Percentiles rank a stretch among this genome's conserved stretches.
phyloP scores from a whole-genome alignment of 441 rosid genomes.

The Dalechampia spathulata region DNA sequence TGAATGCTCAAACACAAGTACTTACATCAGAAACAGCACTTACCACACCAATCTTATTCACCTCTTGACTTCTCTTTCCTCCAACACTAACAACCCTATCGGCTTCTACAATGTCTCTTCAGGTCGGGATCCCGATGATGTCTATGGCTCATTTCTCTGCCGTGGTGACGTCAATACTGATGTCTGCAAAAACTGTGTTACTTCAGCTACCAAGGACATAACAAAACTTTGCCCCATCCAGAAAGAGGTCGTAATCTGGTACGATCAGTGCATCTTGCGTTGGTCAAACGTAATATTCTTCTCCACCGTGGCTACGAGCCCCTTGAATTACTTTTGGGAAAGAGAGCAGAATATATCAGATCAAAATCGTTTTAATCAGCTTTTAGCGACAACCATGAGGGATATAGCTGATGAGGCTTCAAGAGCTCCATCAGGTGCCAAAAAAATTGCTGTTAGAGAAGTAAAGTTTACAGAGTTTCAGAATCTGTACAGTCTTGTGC shows the following conservation, averaged over 20 bases:
- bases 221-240: conserved; percentile 10
- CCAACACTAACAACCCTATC: background rate
- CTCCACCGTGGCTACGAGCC: background rate
- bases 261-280: conserved; percentile 18
- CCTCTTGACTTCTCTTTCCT: conserved; percentile 18
- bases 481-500: conserved; percentile 27
- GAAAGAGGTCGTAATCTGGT: conserved; percentile 8
- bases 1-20: conserved; percentile 8
- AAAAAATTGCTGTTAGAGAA: conserved; percentile 15
- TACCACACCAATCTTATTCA: conserved; percentile 15
- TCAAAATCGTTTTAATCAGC: background rate
- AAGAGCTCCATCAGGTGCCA: background rate
- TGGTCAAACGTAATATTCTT: conserved; percentile 12
- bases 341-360: background rate
- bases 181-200: conserved; percentile 19
- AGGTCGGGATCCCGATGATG: conserved; percentile 1
- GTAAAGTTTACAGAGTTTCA: conserved; percentile 12
- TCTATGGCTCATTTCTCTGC: conserved; percentile 33
- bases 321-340: accelerated
- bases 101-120: conserved; percentile 15
- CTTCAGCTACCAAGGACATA: background rate
- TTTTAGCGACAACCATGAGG: background rate
- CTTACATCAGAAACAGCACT: conserved; percentile 9
- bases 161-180: conserved; percentile 21
- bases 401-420: conserved; percentile 8